Evolutionary conservation across 2,329 filamentous ascomycete species (phyloP).

Genomic region (Ceratocystis smalleyi): DNA sequence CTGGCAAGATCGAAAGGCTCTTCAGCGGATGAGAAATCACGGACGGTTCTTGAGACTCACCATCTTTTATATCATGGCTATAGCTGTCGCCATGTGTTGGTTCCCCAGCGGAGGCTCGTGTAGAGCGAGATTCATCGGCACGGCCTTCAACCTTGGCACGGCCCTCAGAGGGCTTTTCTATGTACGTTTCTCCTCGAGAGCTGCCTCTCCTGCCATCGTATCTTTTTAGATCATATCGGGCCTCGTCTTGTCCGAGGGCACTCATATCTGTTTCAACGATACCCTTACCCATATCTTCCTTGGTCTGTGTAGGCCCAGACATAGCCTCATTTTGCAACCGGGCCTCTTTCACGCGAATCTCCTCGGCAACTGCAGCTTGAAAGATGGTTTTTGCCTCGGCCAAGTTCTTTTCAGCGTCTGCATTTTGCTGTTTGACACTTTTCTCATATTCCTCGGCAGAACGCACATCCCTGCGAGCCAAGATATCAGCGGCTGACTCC

Average conservation of each 20-base stretch:
- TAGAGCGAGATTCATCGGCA: too few relatives aligned
- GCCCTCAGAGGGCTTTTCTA: too few relatives aligned
- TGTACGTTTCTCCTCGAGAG: too few relatives aligned
- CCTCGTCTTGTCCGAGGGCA: too few relatives aligned
- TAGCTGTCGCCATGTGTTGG: not conserved
- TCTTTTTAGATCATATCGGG: too few relatives aligned
- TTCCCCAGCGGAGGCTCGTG: too few relatives aligned
- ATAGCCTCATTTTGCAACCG: not conserved
- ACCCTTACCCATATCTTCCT: too few relatives aligned
- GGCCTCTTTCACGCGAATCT: not conserved
- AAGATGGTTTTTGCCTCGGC: not conserved
- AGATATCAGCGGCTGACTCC: not conserved
- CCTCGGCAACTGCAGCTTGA: not conserved
- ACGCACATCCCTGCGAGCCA: not conserved
- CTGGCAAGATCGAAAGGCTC: not conserved
- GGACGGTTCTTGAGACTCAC: not conserved
- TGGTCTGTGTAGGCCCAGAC: too few relatives aligned
- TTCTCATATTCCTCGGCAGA: not conserved
- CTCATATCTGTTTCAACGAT: too few relatives aligned
- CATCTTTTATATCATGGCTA: not conserved
- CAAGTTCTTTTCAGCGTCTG: not conserved
- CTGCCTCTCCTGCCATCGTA: too few relatives aligned
- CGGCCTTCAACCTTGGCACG: too few relatives aligned
- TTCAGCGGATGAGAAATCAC: not conserved
- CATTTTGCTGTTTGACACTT: not conserved